Base-by-base conservation (phyloP, 331 rosid species). In the Acacia concinna region DNA sequence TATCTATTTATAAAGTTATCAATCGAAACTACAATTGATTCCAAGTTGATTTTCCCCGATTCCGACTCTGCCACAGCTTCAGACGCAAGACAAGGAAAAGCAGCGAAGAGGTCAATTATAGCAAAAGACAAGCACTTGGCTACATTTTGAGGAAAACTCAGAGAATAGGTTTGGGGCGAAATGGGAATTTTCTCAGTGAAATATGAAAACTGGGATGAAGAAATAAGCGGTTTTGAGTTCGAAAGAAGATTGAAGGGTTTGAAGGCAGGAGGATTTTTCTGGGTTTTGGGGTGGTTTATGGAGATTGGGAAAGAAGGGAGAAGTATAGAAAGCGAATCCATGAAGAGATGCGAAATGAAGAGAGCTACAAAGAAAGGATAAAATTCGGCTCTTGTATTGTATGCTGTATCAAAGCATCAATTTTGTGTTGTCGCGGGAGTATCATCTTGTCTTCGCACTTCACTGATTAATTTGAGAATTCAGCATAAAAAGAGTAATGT, bases 1-100 rank as follows among this genome's bases (percentile, higher is more conserved):
- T 95, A 83, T 65, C 88, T 83, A 8, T 80, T 91, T 67, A 91
- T 83, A 37, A 95, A 95, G 0, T 83, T 87, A 59, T 95, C 99
- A 54, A 95, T 81, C 27, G 97, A 84, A 56, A 85, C 71, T 41
- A 95, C 51, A 66, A 93, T 34, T 0, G 93, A 30, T 81, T 95
- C 99, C 84, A 93, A 25, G 84, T 81, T 89, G 60, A 95, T 90
- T 84, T 85, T 90, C 40, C 90, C 93, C 0, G 86, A 81, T 38
- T 79, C 89, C 71, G 81, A 68, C 47, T 84, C 90, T 0, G 76
- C 37, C 14, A 62, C 47, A 18, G 84, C 40, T 80, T 90, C 98
- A 35, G 85, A 71, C 30, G 97, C 97, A 37, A 79, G 72, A 79
- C 82, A 85, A 3, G 96, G 96, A 49, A 83, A 73, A 60, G 93